These are phyloP conservation scores for Camelina sativa DNA, from an alignment of 345 rosid genomes.

Conservation along the genomic window DNA sequence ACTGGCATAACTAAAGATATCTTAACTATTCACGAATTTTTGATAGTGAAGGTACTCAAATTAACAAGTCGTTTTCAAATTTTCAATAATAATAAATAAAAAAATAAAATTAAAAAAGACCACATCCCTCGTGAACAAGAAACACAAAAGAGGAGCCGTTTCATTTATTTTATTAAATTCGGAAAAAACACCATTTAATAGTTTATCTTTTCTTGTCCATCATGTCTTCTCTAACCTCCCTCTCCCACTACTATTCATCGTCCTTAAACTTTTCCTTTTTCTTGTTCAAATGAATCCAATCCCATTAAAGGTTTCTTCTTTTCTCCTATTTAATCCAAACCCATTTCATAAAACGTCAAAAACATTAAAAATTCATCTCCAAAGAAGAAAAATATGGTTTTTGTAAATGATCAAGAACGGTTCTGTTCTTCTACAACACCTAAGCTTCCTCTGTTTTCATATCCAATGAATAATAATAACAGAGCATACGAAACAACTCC, in stretches of 20 bases:
- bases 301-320: conserved; percentile 17
- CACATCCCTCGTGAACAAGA: conserved; percentile 53
- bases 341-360: conserved; percentile 36
- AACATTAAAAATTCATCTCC: conserved; percentile 1
- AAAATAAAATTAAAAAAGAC: not conserved
- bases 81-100: not conserved
- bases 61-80: conserved; percentile 31
- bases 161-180: conserved; percentile 25
- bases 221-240: conserved; percentile 19
- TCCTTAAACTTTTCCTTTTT: conserved; percentile 42
- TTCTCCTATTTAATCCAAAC: conserved; percentile 39
- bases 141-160: conserved; percentile 47
- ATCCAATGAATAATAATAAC: conserved; percentile 47
- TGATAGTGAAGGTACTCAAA: conserved; percentile 23
- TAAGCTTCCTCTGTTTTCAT: conserved; percentile 60
- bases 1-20: not conserved
- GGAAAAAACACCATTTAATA: conserved; percentile 1
- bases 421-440: conserved; percentile 44
- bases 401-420: conserved; percentile 32
- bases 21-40: conserved; percentile 1
- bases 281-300: conserved; percentile 42
- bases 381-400: conserved; percentile 15
- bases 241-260: conserved; percentile 28
- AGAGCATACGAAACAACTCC: conserved; percentile 46
- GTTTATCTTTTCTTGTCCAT: conserved; percentile 32